Evolutionary conservation across 2,329 filamentous ascomycete species (phyloP), one percentile per base, ranked within the genome.

Genomic region (Periconia macrospinosa): DNA sequence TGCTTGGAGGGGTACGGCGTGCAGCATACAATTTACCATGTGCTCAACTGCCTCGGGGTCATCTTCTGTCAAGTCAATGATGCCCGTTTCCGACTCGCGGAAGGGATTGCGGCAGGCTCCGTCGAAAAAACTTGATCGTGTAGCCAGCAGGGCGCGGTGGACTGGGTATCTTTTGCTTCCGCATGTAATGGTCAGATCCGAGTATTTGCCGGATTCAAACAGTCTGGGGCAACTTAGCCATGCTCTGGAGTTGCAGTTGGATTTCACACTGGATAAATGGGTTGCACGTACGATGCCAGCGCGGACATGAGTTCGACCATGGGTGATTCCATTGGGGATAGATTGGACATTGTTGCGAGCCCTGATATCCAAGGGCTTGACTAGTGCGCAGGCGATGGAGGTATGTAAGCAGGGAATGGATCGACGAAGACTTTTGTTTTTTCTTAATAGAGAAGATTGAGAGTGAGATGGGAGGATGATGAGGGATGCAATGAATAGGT

Each of bases 61-160:
- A 53, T 76, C 74, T 55, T 75, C 72, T 33, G 66, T 72, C 6
- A 76, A 64, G 54, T 76, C 70, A 50, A 76, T 71, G 20, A 71
- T 59, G 27, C 73, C 71, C 30, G 70, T 69, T 41, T 70, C 54
- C 45, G 72, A 62, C 55, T 76, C 74, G 44, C 57, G 58, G 56
- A 75, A 76, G 20, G 70, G 65, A 49, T 68, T 68, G 54, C 72
- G 68, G 56, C 74, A 74, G 30, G 75, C 70, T 40, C 73, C 76
- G 41, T 72, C 70, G 58, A 79, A 78, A 66, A 81, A 81, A 19
- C 71, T 73, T 37, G 76, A 79, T 45, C 79, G 69, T 37, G 78
- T 78, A 65, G 78, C 80, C 45, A 81, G 65, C 42, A 81, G 75
- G 6, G 76, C 77, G 58, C 75, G 74, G 61, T 81, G 79, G 11